A percentile compares a stretch with the other conserved stretches of the same genome.
These are phyloP conservation scores for Termitomyces sp. DNA, from an alignment of 768 basidiomycete genomes.

Conservation along the genomic window DNA sequence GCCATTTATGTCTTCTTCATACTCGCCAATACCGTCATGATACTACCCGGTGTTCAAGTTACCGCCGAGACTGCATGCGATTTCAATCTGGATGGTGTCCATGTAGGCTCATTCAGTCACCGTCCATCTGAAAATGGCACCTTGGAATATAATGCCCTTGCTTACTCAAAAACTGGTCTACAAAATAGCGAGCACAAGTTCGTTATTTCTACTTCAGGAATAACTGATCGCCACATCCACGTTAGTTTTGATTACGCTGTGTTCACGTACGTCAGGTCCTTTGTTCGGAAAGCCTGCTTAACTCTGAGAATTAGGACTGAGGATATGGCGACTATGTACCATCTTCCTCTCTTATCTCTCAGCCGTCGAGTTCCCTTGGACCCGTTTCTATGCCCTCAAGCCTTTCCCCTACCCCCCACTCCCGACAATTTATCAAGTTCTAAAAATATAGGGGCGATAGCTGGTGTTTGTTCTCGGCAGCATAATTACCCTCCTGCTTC, in stretches of 20 bases:
- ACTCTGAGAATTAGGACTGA: too few relatives aligned
- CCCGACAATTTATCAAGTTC: neutral
- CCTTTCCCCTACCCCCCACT: too few relatives aligned
- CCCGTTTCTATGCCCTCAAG: neutral
- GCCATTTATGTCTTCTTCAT: conserved; percentile 36
- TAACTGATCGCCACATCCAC: conserved; percentile 29
- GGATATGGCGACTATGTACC: too few relatives aligned
- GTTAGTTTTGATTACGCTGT: conserved; percentile 41
- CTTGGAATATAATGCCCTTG: conserved; percentile 29
- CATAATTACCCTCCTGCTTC: conserved; percentile 4
- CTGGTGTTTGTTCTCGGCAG: neutral
- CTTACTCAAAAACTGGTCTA: conserved; percentile 26
- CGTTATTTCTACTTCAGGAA: conserved; percentile 28
- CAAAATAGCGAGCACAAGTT: conserved; percentile 26
- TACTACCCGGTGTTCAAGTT: neutral
- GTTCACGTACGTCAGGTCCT: conserved; percentile 27
- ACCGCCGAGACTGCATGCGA: conserved; percentile 21
- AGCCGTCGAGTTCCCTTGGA: neutral
- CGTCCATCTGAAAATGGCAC: conserved; percentile 22
- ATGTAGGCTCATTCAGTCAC: conserved; percentile 24
- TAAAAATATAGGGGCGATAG: conserved; percentile 12
- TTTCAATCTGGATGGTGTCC: conserved; percentile 31
- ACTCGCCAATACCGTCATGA: conserved; percentile 21
- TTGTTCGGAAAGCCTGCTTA: too few relatives aligned
- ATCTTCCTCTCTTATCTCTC: too few relatives aligned